Evolutionary conservation across 75 land plant species (phyloP).

Genomic region (Larix kaempferi): DNA sequence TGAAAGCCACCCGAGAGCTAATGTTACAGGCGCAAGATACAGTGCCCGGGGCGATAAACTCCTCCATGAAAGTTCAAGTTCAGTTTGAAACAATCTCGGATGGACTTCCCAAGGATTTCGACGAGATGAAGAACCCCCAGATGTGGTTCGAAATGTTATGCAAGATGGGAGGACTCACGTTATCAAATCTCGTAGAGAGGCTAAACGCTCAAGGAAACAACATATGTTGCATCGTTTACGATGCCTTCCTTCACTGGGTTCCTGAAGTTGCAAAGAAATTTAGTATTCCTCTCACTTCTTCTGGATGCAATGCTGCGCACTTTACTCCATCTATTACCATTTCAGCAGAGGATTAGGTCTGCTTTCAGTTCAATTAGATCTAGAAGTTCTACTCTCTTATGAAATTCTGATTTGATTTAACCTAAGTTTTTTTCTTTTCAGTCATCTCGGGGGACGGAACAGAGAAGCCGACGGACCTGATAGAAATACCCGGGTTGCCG

Average conservation of each 20-base stretch:
- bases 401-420: not conserved
- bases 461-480: too few species aligned
- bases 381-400: too few species aligned
- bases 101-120: not conserved
- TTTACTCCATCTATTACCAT: slow-evolving; percentile 38
- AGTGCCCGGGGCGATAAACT: not conserved
- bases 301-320: slow-evolving; percentile 58
- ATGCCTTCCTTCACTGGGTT: slow-evolving; percentile 53
- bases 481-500: too few species aligned
- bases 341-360: not conserved
- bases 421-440: not conserved
- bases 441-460: not conserved
- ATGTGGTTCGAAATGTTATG: not conserved
- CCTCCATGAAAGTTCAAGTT: not conserved
- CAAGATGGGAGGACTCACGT: not conserved
- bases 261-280: slow-evolving; percentile 39
- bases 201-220: slow-evolving; percentile 19
- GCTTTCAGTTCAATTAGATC: not conserved
- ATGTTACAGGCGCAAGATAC: slow-evolving; percentile 2
- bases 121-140: not conserved
- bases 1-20: slow-evolving; percentile 12
- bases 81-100: not conserved
- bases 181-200: slow-evolving; percentile 24
- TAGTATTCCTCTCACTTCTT: slow-evolving; percentile 45
- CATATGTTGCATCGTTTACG: slow-evolving; percentile 43